Conservation (phyloP, 176 grass and related monocot species). For the Phyllostachys edulis region DNA sequence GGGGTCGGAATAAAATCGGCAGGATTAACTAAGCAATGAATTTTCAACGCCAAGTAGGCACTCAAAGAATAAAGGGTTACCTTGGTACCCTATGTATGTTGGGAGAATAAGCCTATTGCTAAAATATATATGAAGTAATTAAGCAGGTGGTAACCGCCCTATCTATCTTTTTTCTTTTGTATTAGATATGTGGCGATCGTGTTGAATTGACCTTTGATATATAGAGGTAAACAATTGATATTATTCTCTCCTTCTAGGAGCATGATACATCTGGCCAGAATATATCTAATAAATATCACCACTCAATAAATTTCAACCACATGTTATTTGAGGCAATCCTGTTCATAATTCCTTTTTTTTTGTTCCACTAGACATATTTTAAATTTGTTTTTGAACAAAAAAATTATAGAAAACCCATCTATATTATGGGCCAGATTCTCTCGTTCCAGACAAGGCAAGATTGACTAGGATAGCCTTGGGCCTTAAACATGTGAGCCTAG, state of each 20-base stretch:
- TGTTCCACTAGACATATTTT: neutral
- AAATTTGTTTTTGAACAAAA: neutral
- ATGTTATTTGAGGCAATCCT: neutral
- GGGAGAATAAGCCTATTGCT: slow-evolving; percentile 24
- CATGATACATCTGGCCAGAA: neutral
- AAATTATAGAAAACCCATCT: neutral
- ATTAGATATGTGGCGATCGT: slow-evolving; percentile 9
- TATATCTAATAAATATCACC: neutral
- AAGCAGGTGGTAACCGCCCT: neutral
- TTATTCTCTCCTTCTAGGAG: slow-evolving; percentile 14
- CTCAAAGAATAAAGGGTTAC: slow-evolving; percentile 33
- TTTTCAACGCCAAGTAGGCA: slow-evolving; percentile 13
- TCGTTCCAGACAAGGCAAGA: neutral
- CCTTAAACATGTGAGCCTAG: neutral
- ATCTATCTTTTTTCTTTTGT: neutral
- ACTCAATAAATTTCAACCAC: neutral
- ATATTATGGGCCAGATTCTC: neutral
- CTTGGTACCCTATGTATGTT: neutral
- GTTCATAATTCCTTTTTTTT: neutral
- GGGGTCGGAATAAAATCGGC: neutral
- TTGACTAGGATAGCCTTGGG: too few relatives aligned
- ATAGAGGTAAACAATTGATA: slow-evolving; percentile 6
- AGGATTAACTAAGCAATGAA: neutral
- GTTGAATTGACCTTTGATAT: slow-evolving; percentile 20
- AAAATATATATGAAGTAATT: neutral